Percentiles rank a stretch among this genome's conserved stretches.
These are phyloP conservation scores for Coniochaeta ligniaria DNA, from an alignment of 2,329 filamentous ascomycete species.

Conservation along the genomic window DNA sequence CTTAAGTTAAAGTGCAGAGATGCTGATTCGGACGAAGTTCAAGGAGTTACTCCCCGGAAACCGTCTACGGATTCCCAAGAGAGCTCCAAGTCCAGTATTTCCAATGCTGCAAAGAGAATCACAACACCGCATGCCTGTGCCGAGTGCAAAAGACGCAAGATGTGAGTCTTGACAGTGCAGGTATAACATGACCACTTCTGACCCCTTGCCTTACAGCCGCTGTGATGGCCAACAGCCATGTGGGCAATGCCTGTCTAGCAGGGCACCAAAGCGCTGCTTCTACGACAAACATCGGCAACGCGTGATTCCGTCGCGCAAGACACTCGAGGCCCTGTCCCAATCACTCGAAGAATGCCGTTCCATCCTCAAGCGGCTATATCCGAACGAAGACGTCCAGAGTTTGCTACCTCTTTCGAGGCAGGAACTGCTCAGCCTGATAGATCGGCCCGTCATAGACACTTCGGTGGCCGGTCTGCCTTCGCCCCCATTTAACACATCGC, in stretches of 20 bases:
- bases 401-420: slow-evolving; percentile 49
- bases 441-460: slow-evolving; percentile 34
- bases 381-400: slow-evolving; percentile 44
- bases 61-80: slow-evolving; percentile 33
- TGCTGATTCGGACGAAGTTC: slow-evolving; percentile 19
- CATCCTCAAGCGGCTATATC: slow-evolving; percentile 56
- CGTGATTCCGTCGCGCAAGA: slow-evolving; percentile 72
- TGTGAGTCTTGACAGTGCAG: slow-evolving; percentile 30
- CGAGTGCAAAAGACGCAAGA: slow-evolving; percentile 74
- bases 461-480: slow-evolving; percentile 38
- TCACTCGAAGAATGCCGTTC: slow-evolving; percentile 59
- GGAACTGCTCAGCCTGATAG: slow-evolving; percentile 51
- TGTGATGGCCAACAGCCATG: slow-evolving; percentile 79
- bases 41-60: slow-evolving; percentile 45
- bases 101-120: slow-evolving; percentile 35
- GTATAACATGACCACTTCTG: slow-evolving; percentile 11
- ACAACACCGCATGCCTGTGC: slow-evolving; percentile 61
- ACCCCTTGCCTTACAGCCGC: slow-evolving; percentile 33
- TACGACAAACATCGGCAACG: slow-evolving; percentile 76
- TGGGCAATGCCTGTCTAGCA: slow-evolving; percentile 75
- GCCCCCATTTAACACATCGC: slow-evolving; percentile 36
- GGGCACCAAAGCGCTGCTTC: slow-evolving; percentile 69
- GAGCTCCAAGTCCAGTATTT: slow-evolving; percentile 29
- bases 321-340: slow-evolving; percentile 56
- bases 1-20: background rate